These are phyloP conservation scores for Scalesia atractyloides DNA, from an alignment of 129 eudicot genomes.

Conservation along the genomic window DNA sequence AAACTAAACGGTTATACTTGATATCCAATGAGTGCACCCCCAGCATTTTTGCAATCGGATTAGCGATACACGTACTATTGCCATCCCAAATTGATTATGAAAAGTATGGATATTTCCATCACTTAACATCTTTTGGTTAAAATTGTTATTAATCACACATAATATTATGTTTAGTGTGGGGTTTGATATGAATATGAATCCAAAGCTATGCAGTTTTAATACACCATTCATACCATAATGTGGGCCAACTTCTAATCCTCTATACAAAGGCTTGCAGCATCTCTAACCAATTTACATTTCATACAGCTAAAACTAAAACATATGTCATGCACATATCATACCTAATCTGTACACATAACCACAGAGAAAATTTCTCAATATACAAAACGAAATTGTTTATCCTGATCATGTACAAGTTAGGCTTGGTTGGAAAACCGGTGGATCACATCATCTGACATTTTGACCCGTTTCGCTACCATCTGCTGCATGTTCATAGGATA, in stretches of 20 bases:
- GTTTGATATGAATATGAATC: background rate
- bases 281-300: constrained; percentile 22
- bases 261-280: constrained; percentile 9
- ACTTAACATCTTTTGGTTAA: background rate
- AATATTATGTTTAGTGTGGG: too few species aligned
- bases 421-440: constrained; percentile 5
- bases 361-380: background rate
- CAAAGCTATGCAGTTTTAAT: background rate
- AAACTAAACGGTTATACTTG: too few species aligned
- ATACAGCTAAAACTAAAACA: constrained; percentile 4
- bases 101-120: background rate
- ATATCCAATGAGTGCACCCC: too few species aligned
- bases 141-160: too few species aligned
- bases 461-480: constrained; percentile 47
- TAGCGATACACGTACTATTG: too few species aligned
- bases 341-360: background rate
- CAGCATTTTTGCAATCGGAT: too few species aligned
- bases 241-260: background rate
- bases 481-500: constrained; percentile 81
- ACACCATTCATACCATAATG: background rate
- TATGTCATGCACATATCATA: background rate
- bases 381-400: constrained; percentile 11
- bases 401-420: background rate
- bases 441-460: constrained; percentile 25
- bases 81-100: too few species aligned